Base-by-base conservation (phyloP, 2,329 filamentous ascomycete species). In the Epichloe elymi region DNA sequence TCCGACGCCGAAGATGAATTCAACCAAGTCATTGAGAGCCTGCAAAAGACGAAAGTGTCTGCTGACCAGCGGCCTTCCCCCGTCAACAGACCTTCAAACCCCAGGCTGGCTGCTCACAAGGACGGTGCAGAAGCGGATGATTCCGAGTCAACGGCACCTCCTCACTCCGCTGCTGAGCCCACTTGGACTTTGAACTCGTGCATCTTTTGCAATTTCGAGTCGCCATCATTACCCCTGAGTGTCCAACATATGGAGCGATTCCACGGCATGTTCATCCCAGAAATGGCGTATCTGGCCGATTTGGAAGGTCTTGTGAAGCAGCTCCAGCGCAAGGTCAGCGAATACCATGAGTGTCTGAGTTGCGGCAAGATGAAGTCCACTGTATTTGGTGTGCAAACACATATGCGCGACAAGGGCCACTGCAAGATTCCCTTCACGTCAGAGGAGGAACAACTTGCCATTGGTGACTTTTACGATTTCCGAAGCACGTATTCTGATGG, bases 401-500 rank as follows among this genome's bases (percentile, higher is more conserved):
- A 98, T 66, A 98, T 98, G 93, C 83, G 88, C 43, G 93, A 98
- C 65, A 91, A 89, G 64, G 86, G 88, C 1, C 93, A 98, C 69
- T 97, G 91, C 76, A 95, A 90, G 78, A 94, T 98, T 59, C 90
- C 88, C 0, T 98, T 91, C 66, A 82, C 84, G 48, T 85, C 83
- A 0, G 88, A 96, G 63, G 84, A 86, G 37, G 89, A 97, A 63
- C 88, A 96, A 70, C 78, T 97, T 33, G 88, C 94, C 51, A 88
- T 98, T 61, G 93, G 93, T 51, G 88, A 97, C 57, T 96, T 88
- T 67, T 98, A 98, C 68, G 93, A 98, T 64, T 98, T 98, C 76
- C 80, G 87, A 57, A 87, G 86, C 69, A 95, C 93, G 1, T 98
- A 98, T 66, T 93, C 89, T 0, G 93, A 97, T 60, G 80, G 76